Evolutionary conservation across 73 alveolate species (phyloP), one percentile per base, ranked within the genome.

Genomic region (Blepharisma stoltei): DNA sequence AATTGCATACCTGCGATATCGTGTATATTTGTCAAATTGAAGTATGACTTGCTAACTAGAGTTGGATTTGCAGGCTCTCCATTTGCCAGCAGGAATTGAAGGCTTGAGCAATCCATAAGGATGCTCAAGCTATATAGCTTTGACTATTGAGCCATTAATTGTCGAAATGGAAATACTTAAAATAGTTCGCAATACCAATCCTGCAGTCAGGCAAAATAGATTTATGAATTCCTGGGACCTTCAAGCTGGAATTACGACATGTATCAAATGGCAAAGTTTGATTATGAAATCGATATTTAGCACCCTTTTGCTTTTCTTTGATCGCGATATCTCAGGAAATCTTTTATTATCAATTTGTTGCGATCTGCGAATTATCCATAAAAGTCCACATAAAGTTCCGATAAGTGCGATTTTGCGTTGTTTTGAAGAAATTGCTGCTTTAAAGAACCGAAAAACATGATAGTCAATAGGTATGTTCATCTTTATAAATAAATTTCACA

Each of bases 341-440:
- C 2, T 60, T 60, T 25, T 60, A 38, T 25, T 60, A 14, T 60
- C 46, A 14, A 60, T 20, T 9, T 11, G 23, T n/a, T 60, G 73
- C 41, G 41, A 32, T 32, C 41, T 32, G 3, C 41, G 41, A 60
- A 60, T n/a, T 9, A n/a, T 38, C 18, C 23, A 60, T 9, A 60
- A 38, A 25, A 60, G 14, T 14, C 49, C 73, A 20, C 14, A 25
- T n/a, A 60, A 14, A 14, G 45, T 38, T 18, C 73, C 73, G 46
- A 25, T 25, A 14, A 38, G 14, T 60, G 73, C 73, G 23, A 25
- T 25, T 60, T 60, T 60, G 49, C 73, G 38, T 25, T 60, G 46
- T 60, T 25, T n/a, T n/a, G 73, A 60, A 38, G 73, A n/a, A 38
- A 60, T 25, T 9, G 23, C 18, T 14, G 73, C 37, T 11, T 25